phyloP scores from a whole-genome alignment of 2,329 filamentous ascomycete genomes.

The Byssochlamys sp. region DNA sequence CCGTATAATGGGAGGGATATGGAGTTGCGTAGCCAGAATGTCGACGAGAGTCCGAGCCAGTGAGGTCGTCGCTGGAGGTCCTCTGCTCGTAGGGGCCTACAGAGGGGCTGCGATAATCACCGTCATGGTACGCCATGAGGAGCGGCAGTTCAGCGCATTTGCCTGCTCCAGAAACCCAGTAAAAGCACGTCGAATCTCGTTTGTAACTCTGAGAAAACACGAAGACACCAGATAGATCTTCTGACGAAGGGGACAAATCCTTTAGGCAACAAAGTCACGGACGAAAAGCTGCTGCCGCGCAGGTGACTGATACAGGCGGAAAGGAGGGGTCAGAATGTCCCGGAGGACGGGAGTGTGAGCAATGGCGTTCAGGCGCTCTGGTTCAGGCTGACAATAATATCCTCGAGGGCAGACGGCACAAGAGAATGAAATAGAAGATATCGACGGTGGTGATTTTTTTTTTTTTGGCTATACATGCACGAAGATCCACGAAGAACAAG shows the following conservation, averaged over 20 bases:
- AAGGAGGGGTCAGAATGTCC: background rate
- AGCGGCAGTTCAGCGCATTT: background rate
- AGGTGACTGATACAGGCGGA: background rate
- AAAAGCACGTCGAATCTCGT: background rate
- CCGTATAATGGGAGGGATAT: constrained; percentile 23
- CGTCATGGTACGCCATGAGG: constrained; percentile 31
- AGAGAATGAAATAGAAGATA: background rate
- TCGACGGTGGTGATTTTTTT: background rate
- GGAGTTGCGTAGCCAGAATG: constrained; percentile 19
- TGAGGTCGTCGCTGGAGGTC: constrained; percentile 6
- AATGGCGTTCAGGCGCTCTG: background rate
- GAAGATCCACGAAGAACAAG: constrained; percentile 13
- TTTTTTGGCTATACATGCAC: background rate
- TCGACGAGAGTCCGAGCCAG: constrained; percentile 14
- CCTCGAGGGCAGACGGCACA: background rate
- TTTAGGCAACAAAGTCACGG: constrained; percentile 31
- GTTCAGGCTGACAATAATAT: background rate
- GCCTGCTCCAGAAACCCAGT: background rate
- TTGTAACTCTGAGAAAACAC: constrained; percentile 17
- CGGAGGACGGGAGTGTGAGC: background rate
- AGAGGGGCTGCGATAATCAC: constrained; percentile 27
- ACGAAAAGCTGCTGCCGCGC: constrained; percentile 2
- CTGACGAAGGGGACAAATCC: background rate
- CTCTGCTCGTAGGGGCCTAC: constrained; percentile 19
- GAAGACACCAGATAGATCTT: background rate